These are phyloP conservation scores for Allium fistulosum DNA, from an alignment of 106 monocot genomes.

Conservation along the genomic window DNA sequence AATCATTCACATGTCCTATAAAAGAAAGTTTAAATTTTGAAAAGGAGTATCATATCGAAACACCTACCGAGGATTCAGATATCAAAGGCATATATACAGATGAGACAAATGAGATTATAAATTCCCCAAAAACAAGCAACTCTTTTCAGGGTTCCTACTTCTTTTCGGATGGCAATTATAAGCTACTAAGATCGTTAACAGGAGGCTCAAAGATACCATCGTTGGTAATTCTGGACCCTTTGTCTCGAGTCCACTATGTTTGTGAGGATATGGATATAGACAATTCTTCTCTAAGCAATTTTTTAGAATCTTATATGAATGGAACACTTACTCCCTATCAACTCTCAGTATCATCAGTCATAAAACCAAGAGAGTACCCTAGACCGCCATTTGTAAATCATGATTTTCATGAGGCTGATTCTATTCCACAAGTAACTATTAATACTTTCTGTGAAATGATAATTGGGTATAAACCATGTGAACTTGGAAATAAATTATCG, in stretches of 20 bases:
- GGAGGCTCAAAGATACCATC: slow-evolving; percentile 59
- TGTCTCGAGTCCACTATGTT: slow-evolving; percentile 57
- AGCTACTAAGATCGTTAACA: slow-evolving; percentile 56
- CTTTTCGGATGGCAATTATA: slow-evolving; percentile 77
- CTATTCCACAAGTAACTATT: slow-evolving; percentile 52
- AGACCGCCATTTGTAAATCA: slow-evolving; percentile 86
- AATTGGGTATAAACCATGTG: slow-evolving; percentile 39
- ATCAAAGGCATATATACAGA: slow-evolving; percentile 13
- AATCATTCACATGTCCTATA: slow-evolving; percentile 12
- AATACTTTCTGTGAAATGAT: slow-evolving; percentile 59
- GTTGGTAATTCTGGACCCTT: slow-evolving; percentile 70
- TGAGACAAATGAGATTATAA: slow-evolving; percentile 6
- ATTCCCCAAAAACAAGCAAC: not conserved
- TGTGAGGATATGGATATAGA: slow-evolving; percentile 35
- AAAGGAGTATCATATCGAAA: slow-evolving; percentile 10
- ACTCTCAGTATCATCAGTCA: slow-evolving; percentile 24
- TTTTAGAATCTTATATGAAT: slow-evolving; percentile 57
- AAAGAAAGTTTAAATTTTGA: slow-evolving; percentile 9
- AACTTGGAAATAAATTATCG: slow-evolving; percentile 6
- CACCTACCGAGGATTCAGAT: slow-evolving; percentile 13
- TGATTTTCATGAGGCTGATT: slow-evolving; percentile 81
- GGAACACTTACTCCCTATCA: slow-evolving; percentile 71
- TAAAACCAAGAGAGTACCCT: slow-evolving; percentile 36
- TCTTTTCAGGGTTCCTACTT: slow-evolving; percentile 56
- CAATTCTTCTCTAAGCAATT: slow-evolving; percentile 44